Conservation (phyloP, 164 flowering plant species). For the Santalum album region DNA sequence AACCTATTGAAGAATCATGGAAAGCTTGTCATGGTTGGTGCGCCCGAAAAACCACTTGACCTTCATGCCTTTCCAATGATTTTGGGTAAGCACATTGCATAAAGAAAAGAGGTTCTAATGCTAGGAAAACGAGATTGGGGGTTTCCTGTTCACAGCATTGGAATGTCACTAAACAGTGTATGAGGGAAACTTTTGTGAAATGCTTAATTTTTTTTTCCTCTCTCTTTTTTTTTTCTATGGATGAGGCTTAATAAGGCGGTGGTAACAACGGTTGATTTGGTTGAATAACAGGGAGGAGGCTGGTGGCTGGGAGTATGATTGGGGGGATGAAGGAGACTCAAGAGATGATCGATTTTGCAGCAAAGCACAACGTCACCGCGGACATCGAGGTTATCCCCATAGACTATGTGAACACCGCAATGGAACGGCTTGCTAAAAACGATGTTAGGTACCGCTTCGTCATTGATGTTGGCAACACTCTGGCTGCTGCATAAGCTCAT, state of each 20-base stretch:
- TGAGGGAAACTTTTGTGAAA: no score
- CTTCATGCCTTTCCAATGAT: slow-evolving; percentile 33
- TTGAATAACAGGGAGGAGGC: slow-evolving; percentile 24
- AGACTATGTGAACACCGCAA: slow-evolving; percentile 39
- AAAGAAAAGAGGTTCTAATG: no score
- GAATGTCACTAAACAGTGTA: no score
- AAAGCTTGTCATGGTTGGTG: slow-evolving; percentile 51
- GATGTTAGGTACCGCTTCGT: slow-evolving; percentile 37
- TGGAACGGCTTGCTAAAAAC: slow-evolving; percentile 33
- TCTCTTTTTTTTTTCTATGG: no score
- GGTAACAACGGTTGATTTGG: not conserved
- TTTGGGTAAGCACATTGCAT: slow-evolving; percentile 34
- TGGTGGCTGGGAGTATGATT: slow-evolving; percentile 24
- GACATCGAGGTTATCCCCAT: slow-evolving; percentile 33
- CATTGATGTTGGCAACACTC: slow-evolving; percentile 30
- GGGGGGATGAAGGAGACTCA: slow-evolving; percentile 40
- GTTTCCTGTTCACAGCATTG: no score
- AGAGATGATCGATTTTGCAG: slow-evolving; percentile 37
- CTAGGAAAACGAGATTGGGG: no score
- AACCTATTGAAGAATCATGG: slow-evolving; percentile 39
- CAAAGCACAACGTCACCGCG: slow-evolving; percentile 25
- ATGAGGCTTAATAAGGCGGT: no score
- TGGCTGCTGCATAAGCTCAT: slow-evolving; percentile 10
- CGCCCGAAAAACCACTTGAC: slow-evolving; percentile 39
- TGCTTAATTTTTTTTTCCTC: no score